Percentiles rank a stretch among this genome's conserved stretches.
Conservation (phyloP, 306 rosid genomes). For the Fragaria nilgerrensis region DNA sequence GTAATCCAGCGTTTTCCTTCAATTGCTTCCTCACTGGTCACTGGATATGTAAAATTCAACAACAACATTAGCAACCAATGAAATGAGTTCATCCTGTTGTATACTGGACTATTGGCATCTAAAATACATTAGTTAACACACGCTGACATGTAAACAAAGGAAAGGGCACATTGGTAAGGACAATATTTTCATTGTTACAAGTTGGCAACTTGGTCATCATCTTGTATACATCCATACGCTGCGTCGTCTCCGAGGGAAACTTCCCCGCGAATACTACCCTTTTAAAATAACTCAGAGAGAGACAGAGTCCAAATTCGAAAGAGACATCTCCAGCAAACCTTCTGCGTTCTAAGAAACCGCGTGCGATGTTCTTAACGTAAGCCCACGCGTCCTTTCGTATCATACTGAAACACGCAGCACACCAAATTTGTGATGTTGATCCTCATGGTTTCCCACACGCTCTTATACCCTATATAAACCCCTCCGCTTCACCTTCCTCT, state of each 20-base stretch:
- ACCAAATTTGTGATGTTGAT: neutral
- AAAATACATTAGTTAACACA: too few relatives aligned
- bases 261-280: too few relatives aligned
- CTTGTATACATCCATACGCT: too few relatives aligned
- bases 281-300: too few relatives aligned
- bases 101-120: too few relatives aligned
- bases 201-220: neutral
- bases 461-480: neutral
- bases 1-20: too few relatives aligned
- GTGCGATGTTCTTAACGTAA: neutral
- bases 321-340: neutral
- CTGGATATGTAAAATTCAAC: too few relatives aligned
- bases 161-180: neutral
- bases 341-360: constrained; percentile 26
- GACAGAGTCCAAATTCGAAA: neutral
- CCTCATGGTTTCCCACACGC: neutral
- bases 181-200: neutral
- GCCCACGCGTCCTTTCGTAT: neutral
- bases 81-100: too few relatives aligned
- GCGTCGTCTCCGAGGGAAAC: too few relatives aligned
- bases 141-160: too few relatives aligned
- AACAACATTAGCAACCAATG: too few relatives aligned
- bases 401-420: constrained; percentile 6
- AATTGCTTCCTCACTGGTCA: too few relatives aligned
- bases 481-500: neutral